Percentiles rank a stretch among this genome's conserved stretches.
Evolutionary conservation across 1,284 basidiomycete species (phyloP).

Genomic region (Pterulicium gracile): DNA sequence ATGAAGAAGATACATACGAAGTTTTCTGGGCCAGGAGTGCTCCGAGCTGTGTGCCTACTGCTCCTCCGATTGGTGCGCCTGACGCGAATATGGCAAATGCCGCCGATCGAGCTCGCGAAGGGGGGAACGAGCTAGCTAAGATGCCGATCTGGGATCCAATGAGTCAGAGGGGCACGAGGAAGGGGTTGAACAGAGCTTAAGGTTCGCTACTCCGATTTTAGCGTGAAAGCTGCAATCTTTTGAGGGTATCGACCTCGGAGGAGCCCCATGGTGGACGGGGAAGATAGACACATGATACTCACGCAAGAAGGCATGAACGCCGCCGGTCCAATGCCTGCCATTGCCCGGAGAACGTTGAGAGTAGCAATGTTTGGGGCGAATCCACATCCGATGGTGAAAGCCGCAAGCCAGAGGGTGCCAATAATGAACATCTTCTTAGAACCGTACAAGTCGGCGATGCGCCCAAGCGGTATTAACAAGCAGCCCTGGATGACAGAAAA

Average conservation of each 20-base stretch:
- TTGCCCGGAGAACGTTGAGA: conserved; percentile 53
- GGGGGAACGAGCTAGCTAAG: conserved; percentile 65
- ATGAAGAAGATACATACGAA: conserved; percentile 18
- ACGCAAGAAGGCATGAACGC: conserved; percentile 62
- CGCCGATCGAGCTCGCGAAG: conserved; percentile 47
- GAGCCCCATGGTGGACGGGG: not conserved
- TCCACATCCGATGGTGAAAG: conserved; percentile 42
- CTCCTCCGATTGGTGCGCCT: conserved; percentile 72
- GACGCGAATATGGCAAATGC: conserved; percentile 74
- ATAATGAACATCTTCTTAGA: conserved; percentile 49
- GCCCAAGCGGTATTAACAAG: conserved; percentile 57
- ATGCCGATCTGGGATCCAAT: conserved; percentile 50
- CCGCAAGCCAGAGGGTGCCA: conserved; percentile 36
- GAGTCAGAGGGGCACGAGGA: not conserved
- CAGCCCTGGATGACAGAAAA: conserved; percentile 41
- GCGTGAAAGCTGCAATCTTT: not conserved
- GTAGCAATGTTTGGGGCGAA: conserved; percentile 45
- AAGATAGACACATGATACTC: conserved; percentile 16
- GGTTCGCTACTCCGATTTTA: not conserved
- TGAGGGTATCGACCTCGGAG: not conserved
- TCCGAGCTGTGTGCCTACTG: conserved; percentile 57
- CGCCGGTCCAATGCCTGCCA: conserved; percentile 64
- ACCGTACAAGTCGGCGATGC: conserved; percentile 66
- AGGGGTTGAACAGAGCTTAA: not conserved
- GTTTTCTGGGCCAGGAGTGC: conserved; percentile 37